Percentiles rank a stretch among this genome's conserved stretches.
These are phyloP conservation scores for Hypoxylon sp. DNA, from an alignment of 2,329 filamentous ascomycete genomes.

Conservation along the genomic window DNA sequence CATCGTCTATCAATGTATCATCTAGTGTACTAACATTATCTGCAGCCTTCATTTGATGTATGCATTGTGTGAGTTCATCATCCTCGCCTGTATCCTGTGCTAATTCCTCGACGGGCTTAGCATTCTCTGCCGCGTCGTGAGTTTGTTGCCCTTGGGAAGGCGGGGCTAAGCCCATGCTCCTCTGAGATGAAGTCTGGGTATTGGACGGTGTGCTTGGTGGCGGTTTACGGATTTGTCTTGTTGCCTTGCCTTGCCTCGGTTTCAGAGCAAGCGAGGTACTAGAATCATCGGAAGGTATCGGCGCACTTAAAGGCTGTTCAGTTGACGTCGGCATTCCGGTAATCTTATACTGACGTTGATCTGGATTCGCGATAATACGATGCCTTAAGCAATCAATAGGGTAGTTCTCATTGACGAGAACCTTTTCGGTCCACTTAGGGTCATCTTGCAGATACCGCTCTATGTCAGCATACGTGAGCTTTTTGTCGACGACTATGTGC, in stretches of 20 bases:
- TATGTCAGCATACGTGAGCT: conserved; percentile 75
- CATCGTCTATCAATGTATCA: conserved; percentile 15
- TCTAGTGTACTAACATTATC: conserved; percentile 1
- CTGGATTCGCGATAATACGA: conserved; percentile 70
- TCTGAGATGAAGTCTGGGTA: conserved; percentile 23
- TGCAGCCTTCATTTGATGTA: conserved; percentile 66
- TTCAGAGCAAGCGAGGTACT: conserved; percentile 42
- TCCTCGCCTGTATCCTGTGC: conserved; percentile 10
- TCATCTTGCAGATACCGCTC: conserved; percentile 66
- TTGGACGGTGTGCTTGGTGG: conserved; percentile 13
- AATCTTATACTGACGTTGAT: conserved; percentile 72
- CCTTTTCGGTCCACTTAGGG: conserved; percentile 56
- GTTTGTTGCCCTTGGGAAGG: conserved; percentile 31
- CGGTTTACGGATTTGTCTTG: conserved; percentile 10
- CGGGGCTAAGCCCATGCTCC: conserved; percentile 10
- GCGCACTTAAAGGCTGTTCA: conserved; percentile 14
- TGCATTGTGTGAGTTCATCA: conserved; percentile 55
- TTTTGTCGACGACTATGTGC: conserved; percentile 84
- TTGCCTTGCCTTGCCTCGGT: conserved; percentile 23
- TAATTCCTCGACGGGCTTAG: conserved; percentile 15
- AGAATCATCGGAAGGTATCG: conserved; percentile 31
- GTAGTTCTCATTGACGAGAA: conserved; percentile 78
- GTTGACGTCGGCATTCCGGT: conserved; percentile 61
- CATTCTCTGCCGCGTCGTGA: conserved; percentile 7
- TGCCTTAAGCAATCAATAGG: conserved; percentile 77